Conservation (phyloP, 2,329 filamentous ascomycete genomes). For the Aschersonia sp. region DNA sequence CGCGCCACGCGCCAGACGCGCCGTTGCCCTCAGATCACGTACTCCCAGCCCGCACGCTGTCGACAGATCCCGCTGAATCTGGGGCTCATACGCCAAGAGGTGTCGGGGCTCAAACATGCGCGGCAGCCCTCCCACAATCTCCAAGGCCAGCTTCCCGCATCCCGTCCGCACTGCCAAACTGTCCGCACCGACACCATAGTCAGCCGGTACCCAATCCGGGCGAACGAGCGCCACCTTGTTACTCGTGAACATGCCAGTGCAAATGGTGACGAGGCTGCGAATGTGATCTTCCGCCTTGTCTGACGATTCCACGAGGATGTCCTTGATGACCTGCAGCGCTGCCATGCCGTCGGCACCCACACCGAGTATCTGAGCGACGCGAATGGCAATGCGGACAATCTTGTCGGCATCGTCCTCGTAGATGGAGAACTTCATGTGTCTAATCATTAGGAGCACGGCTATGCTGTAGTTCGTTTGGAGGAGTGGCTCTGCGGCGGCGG, state of each 20-base stretch:
- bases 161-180: constrained; percentile 12
- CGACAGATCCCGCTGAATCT: constrained; percentile 31
- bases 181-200: constrained; percentile 6
- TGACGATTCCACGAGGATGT: constrained; percentile 30
- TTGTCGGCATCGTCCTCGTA: constrained; percentile 35
- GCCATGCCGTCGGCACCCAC: constrained; percentile 28
- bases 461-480: constrained; percentile 27
- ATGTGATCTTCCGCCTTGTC: constrained; percentile 32
- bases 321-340: constrained; percentile 32
- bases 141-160: constrained; percentile 31
- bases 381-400: constrained; percentile 34
- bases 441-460: constrained; percentile 31
- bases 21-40: constrained; percentile 34
- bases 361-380: constrained; percentile 26
- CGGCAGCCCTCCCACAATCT: constrained; percentile 33
- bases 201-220: constrained; percentile 16
- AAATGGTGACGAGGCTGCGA: constrained; percentile 30
- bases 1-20: constrained; percentile 30
- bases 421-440: constrained; percentile 32
- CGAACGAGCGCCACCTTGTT: constrained; percentile 12
- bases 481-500: constrained; percentile 13
- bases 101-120: constrained; percentile 30
- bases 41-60: constrained; percentile 38
- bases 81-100: constrained; percentile 27
- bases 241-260: constrained; percentile 22